These are phyloP conservation scores for Solanum chacoense DNA, from an alignment of 305 asterid genomes.

Conservation along the genomic window DNA sequence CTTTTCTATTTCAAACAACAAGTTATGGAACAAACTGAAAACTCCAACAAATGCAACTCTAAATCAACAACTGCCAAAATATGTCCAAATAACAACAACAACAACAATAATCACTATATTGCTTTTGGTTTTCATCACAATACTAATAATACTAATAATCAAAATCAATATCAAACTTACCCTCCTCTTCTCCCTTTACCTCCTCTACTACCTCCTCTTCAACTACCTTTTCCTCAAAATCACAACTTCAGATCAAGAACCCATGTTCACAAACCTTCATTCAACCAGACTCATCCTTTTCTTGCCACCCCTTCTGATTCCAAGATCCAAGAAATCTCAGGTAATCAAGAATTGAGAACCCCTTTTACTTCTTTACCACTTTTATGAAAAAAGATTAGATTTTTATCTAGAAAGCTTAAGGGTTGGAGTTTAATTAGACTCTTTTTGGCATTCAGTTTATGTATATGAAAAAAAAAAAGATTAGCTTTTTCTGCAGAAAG, in stretches of 20 bases:
- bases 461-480: neutral
- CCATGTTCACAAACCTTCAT: constrained; percentile 36
- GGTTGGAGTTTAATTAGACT: neutral
- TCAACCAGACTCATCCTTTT: constrained; percentile 22
- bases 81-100: constrained; percentile 16
- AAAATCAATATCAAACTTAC: constrained; percentile 38
- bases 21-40: constrained; percentile 45
- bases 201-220: constrained; percentile 40
- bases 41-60: constrained; percentile 34
- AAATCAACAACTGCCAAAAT: constrained; percentile 24
- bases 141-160: constrained; percentile 22
- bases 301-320: constrained; percentile 46
- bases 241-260: constrained; percentile 39
- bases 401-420: neutral
- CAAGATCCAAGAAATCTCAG: constrained; percentile 33
- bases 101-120: neutral
- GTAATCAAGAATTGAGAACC: neutral
- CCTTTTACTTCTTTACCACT: neutral
- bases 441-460: neutral
- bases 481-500: neutral
- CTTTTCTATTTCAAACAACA: constrained; percentile 14
- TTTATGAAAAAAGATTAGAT: neutral
- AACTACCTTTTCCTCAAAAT: constrained; percentile 39
- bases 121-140: constrained; percentile 21
- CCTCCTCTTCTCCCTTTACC: constrained; percentile 61